Evolutionary conservation across 441 rosid species (phyloP).

Genomic region (Gossypium davidsonii): DNA sequence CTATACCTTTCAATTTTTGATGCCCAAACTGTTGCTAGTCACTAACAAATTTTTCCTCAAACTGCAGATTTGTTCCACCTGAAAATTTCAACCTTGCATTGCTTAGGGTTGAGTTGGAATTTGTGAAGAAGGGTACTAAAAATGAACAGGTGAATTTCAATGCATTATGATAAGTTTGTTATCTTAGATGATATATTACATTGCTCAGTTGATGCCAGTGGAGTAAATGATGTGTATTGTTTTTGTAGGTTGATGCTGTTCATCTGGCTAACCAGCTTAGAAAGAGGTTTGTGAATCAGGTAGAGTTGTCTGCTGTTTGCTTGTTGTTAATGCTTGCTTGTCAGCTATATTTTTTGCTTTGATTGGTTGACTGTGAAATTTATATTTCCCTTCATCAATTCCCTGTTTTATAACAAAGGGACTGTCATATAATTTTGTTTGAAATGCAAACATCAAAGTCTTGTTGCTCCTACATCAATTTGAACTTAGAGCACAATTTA

Average conservation of each 20-base stretch:
- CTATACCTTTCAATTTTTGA: background rate
- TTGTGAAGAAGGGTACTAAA: constrained; percentile 84
- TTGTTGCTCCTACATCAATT: background rate
- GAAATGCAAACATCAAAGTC: background rate
- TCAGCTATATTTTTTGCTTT: background rate
- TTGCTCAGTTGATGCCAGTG: background rate
- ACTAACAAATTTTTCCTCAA: background rate
- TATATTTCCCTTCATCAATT: background rate
- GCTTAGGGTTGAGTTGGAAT: constrained; percentile 75
- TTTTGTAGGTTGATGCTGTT: constrained; percentile 79
- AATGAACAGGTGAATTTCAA: constrained; percentile 54
- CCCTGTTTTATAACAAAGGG: background rate
- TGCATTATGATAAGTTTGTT: background rate
- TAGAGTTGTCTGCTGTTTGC: constrained; percentile 12
- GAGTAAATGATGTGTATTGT: background rate
- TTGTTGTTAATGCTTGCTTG: background rate
- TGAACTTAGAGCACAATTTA: background rate
- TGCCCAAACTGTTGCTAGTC: background rate
- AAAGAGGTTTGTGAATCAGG: constrained; percentile 76
- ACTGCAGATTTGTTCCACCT: constrained; percentile 63
- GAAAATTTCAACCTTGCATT: constrained; percentile 67
- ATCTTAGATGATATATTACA: background rate
- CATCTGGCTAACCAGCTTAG: constrained; percentile 66
- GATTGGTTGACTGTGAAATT: background rate
- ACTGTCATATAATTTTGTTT: background rate